Evolutionary conservation across 352 stramenopile genomes (phyloP), one percentile per base, ranked within the genome.

Genomic region (Pythium angustatum): DNA sequence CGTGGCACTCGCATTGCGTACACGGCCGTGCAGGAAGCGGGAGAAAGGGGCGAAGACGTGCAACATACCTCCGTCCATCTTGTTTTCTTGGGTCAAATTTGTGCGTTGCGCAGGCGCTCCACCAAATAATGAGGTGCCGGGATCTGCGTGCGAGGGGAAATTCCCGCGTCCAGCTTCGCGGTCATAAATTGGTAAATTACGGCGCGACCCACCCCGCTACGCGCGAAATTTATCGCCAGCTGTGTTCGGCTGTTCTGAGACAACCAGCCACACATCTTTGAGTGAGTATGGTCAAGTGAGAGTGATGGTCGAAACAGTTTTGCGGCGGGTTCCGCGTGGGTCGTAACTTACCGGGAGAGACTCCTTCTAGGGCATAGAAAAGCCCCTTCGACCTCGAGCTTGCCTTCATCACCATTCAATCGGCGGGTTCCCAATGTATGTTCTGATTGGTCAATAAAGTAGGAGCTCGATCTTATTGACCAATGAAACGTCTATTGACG

Each of bases 31-130:
- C 27, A n/a, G 48, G 19, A n/a, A 8, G 5, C 26, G 8, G 21
- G 2, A 38, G 27, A 26, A 24, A 19, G 0, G 28, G 6, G 19
- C 21, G n/a, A 30, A n/a, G n/a, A n/a, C n/a, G n/a, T n/a, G n/a
- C n/a, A n/a, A 59, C 45, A 72, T 40, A 76, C 69, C 69, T 71
- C 65, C 65, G 55, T 76, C 63, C 69, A 76, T 76, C 57, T 59
- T 47, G 28, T 72, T 62, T 52, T 61, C 51, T 50, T 64, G 36
- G 48, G 26, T 44, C 24, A 36, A 61, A 62, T 69, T 63, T 62
- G 38, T 59, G 45, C 48, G 45, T 62, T 62, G 60, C 58, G 47
- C 47, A 30, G 40, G 52, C 61, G 38, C 51, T 62, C 47, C 47
- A 66, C 58, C 58, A 66, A 66, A 66, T 57, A 57, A 57, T 57